Conservation (phyloP, 2,329 filamentous ascomycete genomes). For the Aspergillus tanneri region DNA sequence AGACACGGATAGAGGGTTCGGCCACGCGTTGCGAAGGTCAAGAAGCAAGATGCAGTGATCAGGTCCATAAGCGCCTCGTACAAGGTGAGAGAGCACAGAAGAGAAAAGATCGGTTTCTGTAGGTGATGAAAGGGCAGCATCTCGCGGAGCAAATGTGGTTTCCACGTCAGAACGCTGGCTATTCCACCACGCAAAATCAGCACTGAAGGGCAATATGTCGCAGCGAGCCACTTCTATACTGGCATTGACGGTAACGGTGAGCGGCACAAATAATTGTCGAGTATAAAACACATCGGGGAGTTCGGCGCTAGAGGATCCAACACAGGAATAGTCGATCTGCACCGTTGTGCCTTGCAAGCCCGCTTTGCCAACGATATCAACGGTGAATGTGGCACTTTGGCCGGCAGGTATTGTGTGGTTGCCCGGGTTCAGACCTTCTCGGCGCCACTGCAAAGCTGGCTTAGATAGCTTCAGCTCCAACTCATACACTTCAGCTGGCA, state of each 20-base stretch:
- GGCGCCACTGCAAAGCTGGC: slow-evolving; percentile 61
- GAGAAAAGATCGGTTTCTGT: slow-evolving; percentile 46
- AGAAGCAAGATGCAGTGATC: slow-evolving; percentile 77
- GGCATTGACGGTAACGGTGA: slow-evolving; percentile 88
- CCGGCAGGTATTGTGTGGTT: slow-evolving; percentile 65
- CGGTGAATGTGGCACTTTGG: slow-evolving; percentile 68
- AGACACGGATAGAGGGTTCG: slow-evolving; percentile 68
- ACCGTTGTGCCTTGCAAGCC: slow-evolving; percentile 76
- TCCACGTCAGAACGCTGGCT: slow-evolving; percentile 19
- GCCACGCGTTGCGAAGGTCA: slow-evolving; percentile 89
- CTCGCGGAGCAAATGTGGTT: slow-evolving; percentile 5
- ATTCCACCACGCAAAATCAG: slow-evolving; percentile 65
- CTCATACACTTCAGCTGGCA: slow-evolving; percentile 78
- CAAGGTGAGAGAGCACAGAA: slow-evolving; percentile 45
- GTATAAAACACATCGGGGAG: slow-evolving; percentile 76
- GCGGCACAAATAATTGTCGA: slow-evolving; percentile 73
- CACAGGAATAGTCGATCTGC: slow-evolving; percentile 80
- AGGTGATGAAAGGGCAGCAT: slow-evolving; percentile 14
- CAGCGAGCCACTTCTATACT: slow-evolving; percentile 79
- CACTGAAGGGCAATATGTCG: slow-evolving; percentile 73
- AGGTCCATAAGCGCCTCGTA: slow-evolving; percentile 44
- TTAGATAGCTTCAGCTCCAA: slow-evolving; percentile 76
- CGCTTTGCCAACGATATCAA: slow-evolving; percentile 83
- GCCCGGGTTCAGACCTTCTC: slow-evolving; percentile 48
- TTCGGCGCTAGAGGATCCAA: slow-evolving; percentile 69